A percentile compares a stretch with the other conserved stretches of the same genome.
These are phyloP conservation scores for Penicillium vulpinum DNA, from an alignment of 2,329 filamentous ascomycete species.

Conservation along the genomic window DNA sequence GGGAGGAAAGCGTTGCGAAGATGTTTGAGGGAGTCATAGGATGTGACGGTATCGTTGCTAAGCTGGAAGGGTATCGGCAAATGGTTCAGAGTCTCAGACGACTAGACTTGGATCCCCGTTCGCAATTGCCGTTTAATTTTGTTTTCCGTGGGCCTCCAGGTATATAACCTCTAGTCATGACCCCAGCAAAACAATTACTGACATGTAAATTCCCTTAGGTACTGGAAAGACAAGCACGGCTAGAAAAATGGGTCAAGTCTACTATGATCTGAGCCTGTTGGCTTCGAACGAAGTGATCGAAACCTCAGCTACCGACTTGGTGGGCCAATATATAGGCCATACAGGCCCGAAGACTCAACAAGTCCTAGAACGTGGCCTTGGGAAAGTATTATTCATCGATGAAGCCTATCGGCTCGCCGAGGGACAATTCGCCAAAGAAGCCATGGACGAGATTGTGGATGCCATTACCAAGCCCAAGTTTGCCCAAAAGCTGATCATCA, in stretches of 20 bases:
- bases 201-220: conserved; percentile 34
- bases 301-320: conserved; percentile 66
- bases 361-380: conserved; percentile 62
- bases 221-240: conserved; percentile 75
- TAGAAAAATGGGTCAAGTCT: conserved; percentile 72
- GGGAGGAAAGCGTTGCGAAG: conserved; percentile 49
- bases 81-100: conserved; percentile 54
- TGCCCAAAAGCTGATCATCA: conserved; percentile 61
- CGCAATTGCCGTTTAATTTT: conserved; percentile 66
- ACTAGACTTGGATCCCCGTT: conserved; percentile 56
- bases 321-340: conserved; percentile 69
- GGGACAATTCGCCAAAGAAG: conserved; percentile 58
- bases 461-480: conserved; percentile 59
- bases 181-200: not conserved
- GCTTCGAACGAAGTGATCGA: conserved; percentile 61
- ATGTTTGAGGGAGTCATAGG: conserved; percentile 63
- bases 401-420: conserved; percentile 67
- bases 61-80: conserved; percentile 58
- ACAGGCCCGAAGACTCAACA: conserved; percentile 66
- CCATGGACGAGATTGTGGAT: conserved; percentile 55
- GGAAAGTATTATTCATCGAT: conserved; percentile 69
- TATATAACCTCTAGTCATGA: conserved; percentile 27
- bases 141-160: conserved; percentile 67
- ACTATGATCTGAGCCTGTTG: conserved; percentile 72
- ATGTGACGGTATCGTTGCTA: conserved; percentile 54